Base-by-base conservation (phyloP, 805 yeast genomes). In the Priceomyces melissophilus region DNA sequence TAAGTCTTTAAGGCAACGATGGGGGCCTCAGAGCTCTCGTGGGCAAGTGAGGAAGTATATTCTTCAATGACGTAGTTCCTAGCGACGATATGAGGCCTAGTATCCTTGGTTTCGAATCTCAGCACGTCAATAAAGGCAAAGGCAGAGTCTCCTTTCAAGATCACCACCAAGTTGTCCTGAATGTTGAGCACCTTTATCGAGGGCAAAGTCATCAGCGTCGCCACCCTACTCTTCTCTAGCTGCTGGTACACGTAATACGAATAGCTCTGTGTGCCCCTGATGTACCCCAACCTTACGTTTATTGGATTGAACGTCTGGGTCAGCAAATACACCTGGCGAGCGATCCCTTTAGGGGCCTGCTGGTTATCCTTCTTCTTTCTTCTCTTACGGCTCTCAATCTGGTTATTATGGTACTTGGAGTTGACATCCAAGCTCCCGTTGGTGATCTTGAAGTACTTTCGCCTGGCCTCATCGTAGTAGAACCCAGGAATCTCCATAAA, bases 401-500 rank as follows among this genome's bases (percentile, higher is more conserved):
- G 14, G 30, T 57, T 61, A 41, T 59, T 61, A 34, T 59, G 57
- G 42, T 61, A 61, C 11, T 38, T 54, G 3, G 32, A 10, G 25
- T 40, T 40, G 10, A 16, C 29, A 11, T 13, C 12, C 8, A 38
- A 23, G 14, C 41, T 59, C 3, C 66, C 67, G 34, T 61, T 61
- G 20, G 49, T 46, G 14, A 61, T 54, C 38, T 54, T 54, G 47
- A 61, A 61, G 42, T 60, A 61, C 35, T 50, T 50, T 11, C 49
- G 48, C 33, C 45, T 50, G 17, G 37, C 45, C 27, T 40, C 50
- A 37, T 61, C 67, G 32, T 33, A 61, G 42, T 50, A 51, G 37
- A 45, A 59, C 2, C 65, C 65, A 2, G 63, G 63, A 13, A 60
- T 49, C 30, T 52, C 54, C n/a, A n/a, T n/a, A n/a, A n/a, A n/a